Percentiles rank a stretch among this genome's conserved stretches.
phyloP scores from a whole-genome alignment of 345 rosid genomes.

The Citrus inodora region DNA sequence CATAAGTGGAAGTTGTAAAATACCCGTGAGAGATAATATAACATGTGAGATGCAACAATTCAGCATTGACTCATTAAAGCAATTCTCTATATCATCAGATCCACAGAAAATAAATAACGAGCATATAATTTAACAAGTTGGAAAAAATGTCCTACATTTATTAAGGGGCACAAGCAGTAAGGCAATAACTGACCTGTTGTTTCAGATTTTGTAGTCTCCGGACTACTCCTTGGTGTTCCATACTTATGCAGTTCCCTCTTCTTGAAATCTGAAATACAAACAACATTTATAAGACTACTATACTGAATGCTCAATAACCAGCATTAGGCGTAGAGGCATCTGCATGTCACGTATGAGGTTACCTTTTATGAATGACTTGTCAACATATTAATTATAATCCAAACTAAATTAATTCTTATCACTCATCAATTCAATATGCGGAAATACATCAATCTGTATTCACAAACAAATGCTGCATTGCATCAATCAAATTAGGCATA shows the following conservation, averaged over 20 bases:
- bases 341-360: background rate
- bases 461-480: too few species aligned
- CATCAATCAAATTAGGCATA: background rate
- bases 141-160: background rate
- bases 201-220: conserved; percentile 29
- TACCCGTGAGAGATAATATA: background rate
- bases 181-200: conserved; percentile 40
- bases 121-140: background rate
- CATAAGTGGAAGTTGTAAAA: background rate
- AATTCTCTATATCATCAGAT: background rate
- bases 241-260: conserved; percentile 58
- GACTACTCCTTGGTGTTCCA: conserved; percentile 29
- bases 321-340: background rate
- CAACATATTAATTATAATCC: too few species aligned
- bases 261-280: conserved; percentile 54
- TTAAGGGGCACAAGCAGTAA: background rate
- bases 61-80: background rate
- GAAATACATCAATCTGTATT: too few species aligned
- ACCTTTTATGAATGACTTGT: background rate
- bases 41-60: background rate
- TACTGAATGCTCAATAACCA: too few species aligned
- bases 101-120: background rate
- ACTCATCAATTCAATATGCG: too few species aligned
- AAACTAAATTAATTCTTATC: too few species aligned
- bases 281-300: conserved; percentile 11